Conservation (phyloP, 306 rosid species). For the Alnus rubra region DNA sequence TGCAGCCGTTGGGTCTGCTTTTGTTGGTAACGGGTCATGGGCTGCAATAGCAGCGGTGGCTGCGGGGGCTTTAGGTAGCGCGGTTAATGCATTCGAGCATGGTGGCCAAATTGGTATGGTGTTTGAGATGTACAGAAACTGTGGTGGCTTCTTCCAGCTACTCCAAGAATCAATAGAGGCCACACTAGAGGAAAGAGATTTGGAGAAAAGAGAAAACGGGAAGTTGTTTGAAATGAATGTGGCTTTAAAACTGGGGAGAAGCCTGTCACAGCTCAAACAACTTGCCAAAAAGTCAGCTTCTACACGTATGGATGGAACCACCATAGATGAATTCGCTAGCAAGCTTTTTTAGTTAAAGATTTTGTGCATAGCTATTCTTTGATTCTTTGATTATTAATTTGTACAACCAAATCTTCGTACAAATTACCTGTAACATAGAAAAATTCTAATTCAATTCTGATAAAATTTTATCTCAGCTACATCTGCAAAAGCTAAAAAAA, state of each 20-base stretch:
- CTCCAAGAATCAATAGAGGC: slow-evolving; percentile 50
- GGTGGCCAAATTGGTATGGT: slow-evolving; percentile 79
- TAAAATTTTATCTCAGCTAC: not conserved
- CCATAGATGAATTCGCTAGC: slow-evolving; percentile 65
- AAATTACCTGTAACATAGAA: not conserved
- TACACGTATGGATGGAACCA: slow-evolving; percentile 35
- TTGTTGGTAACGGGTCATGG: slow-evolving; percentile 42
- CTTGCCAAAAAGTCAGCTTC: slow-evolving; percentile 54
- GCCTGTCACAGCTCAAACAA: slow-evolving; percentile 48
- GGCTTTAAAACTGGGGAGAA: slow-evolving; percentile 71
- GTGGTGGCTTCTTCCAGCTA: slow-evolving; percentile 52
- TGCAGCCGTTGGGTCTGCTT: slow-evolving; percentile 56
- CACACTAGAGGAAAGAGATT: slow-evolving; percentile 45
- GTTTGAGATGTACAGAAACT: slow-evolving; percentile 65
- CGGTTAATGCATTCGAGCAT: slow-evolving; percentile 56
- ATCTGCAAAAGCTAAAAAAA: no score
- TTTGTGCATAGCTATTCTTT: not conserved
- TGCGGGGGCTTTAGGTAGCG: slow-evolving; percentile 58
- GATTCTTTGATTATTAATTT: not conserved
- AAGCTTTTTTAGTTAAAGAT: slow-evolving; percentile 44
- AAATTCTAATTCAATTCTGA: not conserved
- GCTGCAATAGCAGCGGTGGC: slow-evolving; percentile 35
- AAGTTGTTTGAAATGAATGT: slow-evolving; percentile 53
- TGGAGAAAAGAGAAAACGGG: slow-evolving; percentile 69
- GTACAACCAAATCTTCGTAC: not conserved